Percentiles rank a stretch among this genome's conserved stretches.
Conservation (phyloP, 345 rosid genomes). For the Citrus mangshanensis region DNA sequence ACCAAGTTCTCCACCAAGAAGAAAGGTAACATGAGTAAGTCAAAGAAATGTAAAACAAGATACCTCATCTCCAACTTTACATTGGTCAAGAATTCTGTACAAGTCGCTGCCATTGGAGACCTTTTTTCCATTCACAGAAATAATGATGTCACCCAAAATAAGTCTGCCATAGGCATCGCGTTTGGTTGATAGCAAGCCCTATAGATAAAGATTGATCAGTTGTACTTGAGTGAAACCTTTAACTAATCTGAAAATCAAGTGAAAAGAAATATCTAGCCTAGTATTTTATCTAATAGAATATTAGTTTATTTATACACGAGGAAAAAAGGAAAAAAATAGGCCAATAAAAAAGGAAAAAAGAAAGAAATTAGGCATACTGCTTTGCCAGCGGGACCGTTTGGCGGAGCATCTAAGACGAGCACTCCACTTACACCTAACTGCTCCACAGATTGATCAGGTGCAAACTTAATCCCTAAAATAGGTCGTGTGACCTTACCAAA, state of each 20-base stretch:
- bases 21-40: background rate
- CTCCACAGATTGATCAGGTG: conserved; percentile 97
- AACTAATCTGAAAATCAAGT: background rate
- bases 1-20: background rate
- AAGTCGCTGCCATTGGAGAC: conserved; percentile 82
- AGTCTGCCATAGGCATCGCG: conserved; percentile 91
- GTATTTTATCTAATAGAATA: background rate
- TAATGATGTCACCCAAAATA: conserved; percentile 87
- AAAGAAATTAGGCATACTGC: conserved; percentile 53
- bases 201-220: conserved; percentile 24
- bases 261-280: background rate
- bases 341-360: background rate
- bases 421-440: conserved; percentile 97
- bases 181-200: conserved; percentile 82
- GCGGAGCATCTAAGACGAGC: conserved; percentile 92
- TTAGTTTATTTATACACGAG: background rate
- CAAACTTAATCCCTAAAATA: conserved; percentile 89
- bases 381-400: conserved; percentile 93
- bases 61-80: conserved; percentile 88
- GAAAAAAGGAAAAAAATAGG: background rate
- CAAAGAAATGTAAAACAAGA: background rate
- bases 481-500: conserved; percentile 92
- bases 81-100: conserved; percentile 90
- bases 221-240: background rate
- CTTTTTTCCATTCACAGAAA: conserved; percentile 76